These are phyloP conservation scores for Xylariaceae sp. DNA, from an alignment of 2,329 filamentous ascomycete species.

Conservation along the genomic window DNA sequence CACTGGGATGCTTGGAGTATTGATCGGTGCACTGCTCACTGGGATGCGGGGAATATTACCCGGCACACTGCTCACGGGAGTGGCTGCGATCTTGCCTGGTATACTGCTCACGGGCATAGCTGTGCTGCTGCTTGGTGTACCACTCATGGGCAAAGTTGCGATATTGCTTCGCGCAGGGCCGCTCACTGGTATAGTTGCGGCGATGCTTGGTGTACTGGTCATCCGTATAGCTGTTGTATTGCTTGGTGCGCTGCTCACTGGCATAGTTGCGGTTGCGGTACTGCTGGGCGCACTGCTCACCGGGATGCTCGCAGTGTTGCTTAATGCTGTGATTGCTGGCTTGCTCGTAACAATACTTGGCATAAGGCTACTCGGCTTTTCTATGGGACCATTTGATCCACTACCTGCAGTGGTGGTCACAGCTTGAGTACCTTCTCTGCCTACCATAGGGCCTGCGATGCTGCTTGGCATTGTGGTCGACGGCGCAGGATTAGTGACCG, in stretches of 20 bases:
- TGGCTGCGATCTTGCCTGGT: not conserved
- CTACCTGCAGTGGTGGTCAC: not conserved
- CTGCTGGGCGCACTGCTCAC: not conserved
- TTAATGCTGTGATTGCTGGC: not conserved
- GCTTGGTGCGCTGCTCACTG: not conserved
- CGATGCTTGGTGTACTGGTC: not conserved
- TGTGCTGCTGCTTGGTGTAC: not conserved
- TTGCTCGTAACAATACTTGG: slow-evolving; percentile 1
- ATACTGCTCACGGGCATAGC: not conserved
- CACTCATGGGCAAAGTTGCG: not conserved
- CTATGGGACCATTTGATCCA: not conserved
- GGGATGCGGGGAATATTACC: not conserved
- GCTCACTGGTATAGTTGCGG: not conserved
- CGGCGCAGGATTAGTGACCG: not conserved
- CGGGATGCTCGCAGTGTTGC: not conserved
- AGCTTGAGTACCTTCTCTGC: not conserved
- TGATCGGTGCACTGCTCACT: not conserved
- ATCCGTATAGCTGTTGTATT: not conserved
- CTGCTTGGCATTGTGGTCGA: not conserved
- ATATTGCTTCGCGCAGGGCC: not conserved
- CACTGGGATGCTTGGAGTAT: not conserved
- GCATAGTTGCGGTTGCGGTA: not conserved
- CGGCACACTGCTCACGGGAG: too few relatives aligned
- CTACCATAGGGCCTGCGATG: not conserved
- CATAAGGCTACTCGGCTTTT: not conserved